Evolutionary conservation across 345 rosid genomes (phyloP).

Genomic region (Eucalyptus tenuipes): DNA sequence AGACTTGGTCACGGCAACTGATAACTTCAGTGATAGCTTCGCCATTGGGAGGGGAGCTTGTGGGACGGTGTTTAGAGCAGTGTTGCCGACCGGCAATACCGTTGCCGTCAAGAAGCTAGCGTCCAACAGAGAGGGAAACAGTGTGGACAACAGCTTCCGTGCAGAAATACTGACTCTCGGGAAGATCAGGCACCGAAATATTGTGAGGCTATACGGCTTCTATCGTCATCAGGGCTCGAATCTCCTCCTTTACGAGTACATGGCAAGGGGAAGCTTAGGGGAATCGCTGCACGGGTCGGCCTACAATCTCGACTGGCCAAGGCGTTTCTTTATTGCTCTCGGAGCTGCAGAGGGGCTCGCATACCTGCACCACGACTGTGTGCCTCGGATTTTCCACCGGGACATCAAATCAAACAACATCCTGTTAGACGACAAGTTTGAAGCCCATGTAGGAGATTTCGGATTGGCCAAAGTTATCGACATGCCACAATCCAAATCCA

Average conservation of each 20-base stretch:
- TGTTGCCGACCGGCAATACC: slow-evolving; percentile 37
- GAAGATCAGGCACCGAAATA: slow-evolving; percentile 77
- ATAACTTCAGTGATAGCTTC: slow-evolving; percentile 61
- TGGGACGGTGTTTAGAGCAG: slow-evolving; percentile 81
- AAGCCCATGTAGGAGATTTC: slow-evolving; percentile 91
- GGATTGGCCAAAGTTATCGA: slow-evolving; percentile 89
- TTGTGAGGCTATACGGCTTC: slow-evolving; percentile 89
- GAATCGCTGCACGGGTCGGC: slow-evolving; percentile 55
- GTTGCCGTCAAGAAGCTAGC: slow-evolving; percentile 82
- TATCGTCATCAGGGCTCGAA: slow-evolving; percentile 81
- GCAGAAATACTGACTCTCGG: slow-evolving; percentile 82
- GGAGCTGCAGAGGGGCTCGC: slow-evolving; percentile 83
- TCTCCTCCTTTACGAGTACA: slow-evolving; percentile 66
- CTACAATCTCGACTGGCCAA: slow-evolving; percentile 54
- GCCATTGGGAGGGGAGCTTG: slow-evolving; percentile 83
- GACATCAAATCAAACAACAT: slow-evolving; percentile 83
- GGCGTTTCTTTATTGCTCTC: slow-evolving; percentile 64
- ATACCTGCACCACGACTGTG: slow-evolving; percentile 85
- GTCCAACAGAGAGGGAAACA: slow-evolving; percentile 63
- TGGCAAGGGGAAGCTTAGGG: slow-evolving; percentile 56
- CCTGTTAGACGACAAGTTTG: slow-evolving; percentile 65
- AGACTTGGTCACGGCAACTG: slow-evolving; percentile 64
- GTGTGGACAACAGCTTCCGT: slow-evolving; percentile 61
- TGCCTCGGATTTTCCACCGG: slow-evolving; percentile 81
- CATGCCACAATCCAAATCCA: slow-evolving; percentile 81